A percentile compares a stretch with the other conserved stretches of the same genome.
These are phyloP conservation scores for Diaporthe sp. DNA, from an alignment of 2,329 filamentous ascomycete genomes.

Conservation along the genomic window DNA sequence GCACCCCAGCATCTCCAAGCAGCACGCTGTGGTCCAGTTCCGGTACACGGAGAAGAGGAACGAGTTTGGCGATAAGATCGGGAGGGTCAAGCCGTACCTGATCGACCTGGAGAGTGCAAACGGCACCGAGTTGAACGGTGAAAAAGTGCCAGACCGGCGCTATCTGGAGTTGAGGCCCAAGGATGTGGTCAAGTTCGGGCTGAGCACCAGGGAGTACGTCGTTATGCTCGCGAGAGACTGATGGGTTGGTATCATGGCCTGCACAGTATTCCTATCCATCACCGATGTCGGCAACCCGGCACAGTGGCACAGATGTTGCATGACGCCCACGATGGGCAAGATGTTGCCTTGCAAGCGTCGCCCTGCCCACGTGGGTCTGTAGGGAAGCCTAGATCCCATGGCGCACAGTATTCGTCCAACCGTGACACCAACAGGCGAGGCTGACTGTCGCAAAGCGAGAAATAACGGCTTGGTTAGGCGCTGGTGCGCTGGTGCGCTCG, in stretches of 20 bases:
- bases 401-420: not conserved
- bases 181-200: constrained; percentile 90
- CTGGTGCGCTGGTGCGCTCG: constrained; percentile 1
- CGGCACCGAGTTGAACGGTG: constrained; percentile 86
- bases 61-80: constrained; percentile 87
- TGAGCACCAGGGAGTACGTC: constrained; percentile 95
- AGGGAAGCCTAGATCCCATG: not conserved
- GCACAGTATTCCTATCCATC: not conserved
- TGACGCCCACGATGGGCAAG: not conserved
- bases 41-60: constrained; percentile 86
- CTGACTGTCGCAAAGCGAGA: constrained; percentile 19
- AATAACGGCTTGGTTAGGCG: not conserved
- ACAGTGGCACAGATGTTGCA: not conserved
- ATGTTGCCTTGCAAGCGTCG: not conserved
- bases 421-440: constrained; percentile 28
- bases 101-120: constrained; percentile 96
- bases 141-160: constrained; percentile 78
- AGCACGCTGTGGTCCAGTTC: constrained; percentile 96
- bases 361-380: constrained; percentile 5
- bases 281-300: not conserved
- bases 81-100: constrained; percentile 86
- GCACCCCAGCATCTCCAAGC: constrained; percentile 93
- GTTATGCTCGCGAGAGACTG: constrained; percentile 79
- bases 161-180: constrained; percentile 91
- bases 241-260: constrained; percentile 31